phyloP scores from a whole-genome alignment of 2,329 filamentous ascomycete genomes.

The Colletotrichum plurivorum region DNA sequence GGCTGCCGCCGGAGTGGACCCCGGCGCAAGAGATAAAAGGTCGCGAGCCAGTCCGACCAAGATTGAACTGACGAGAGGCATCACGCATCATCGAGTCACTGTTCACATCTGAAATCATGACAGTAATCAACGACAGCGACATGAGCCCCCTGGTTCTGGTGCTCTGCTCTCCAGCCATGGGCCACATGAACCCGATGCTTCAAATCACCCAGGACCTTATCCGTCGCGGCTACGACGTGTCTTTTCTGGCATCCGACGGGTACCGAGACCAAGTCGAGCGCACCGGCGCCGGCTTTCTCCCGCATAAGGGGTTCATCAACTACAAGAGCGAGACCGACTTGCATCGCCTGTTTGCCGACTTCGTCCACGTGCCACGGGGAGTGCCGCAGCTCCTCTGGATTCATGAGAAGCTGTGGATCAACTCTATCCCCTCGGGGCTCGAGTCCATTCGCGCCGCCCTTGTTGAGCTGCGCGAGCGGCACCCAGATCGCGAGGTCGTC shows the following conservation, averaged over 20 bases:
- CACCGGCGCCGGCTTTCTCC: slow-evolving; percentile 52
- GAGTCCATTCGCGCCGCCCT: slow-evolving; percentile 45
- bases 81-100: not conserved
- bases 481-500: slow-evolving; percentile 55
- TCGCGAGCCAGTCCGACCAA: not conserved
- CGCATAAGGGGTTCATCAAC: slow-evolving; percentile 21
- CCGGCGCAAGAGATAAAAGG: not conserved
- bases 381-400: slow-evolving; percentile 33
- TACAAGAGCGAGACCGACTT: slow-evolving; percentile 4
- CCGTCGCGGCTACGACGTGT: slow-evolving; percentile 45
- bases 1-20: not conserved
- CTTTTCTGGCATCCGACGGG: slow-evolving; percentile 50
- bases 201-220: slow-evolving; percentile 5
- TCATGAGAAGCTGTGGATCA: slow-evolving; percentile 15
- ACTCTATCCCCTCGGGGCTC: slow-evolving; percentile 11
- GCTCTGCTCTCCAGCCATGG: slow-evolving; percentile 5
- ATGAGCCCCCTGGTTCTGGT: not conserved
- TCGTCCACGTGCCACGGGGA: slow-evolving; percentile 34
- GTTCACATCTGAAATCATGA: not conserved
- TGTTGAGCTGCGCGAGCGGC: slow-evolving; percentile 48
- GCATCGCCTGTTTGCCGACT: slow-evolving; percentile 10
- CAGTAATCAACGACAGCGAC: not conserved
- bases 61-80: not conserved
- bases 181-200: slow-evolving; percentile 20
- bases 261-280: slow-evolving; percentile 49